Evolutionary conservation across 2,329 filamentous ascomycete species (phyloP).

Genomic region (Colletotrichum sidae): DNA sequence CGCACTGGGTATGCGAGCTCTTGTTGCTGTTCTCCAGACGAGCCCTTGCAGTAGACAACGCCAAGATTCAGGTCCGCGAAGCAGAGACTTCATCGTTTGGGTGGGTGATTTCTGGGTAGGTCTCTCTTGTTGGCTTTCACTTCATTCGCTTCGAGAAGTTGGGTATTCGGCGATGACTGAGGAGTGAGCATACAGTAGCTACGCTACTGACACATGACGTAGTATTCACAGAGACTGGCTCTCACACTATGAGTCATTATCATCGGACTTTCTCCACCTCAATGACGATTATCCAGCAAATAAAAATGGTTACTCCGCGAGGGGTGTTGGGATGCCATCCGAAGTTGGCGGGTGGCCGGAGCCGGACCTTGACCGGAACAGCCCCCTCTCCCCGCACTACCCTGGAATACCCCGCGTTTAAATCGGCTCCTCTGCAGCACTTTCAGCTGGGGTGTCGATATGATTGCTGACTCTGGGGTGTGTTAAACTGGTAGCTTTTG

Average conservation of each 20-base stretch:
- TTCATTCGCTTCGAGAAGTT: not conserved
- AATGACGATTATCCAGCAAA: not conserved
- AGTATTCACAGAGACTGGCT: constrained; percentile 23
- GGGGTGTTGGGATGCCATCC: not conserved
- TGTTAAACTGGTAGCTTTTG: not conserved
- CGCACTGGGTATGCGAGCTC: not conserved
- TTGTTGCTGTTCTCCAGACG: not conserved
- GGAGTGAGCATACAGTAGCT: too few relatives aligned
- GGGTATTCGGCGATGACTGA: not conserved
- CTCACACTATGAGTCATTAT: constrained; percentile 31
- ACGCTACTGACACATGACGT: constrained; percentile 21
- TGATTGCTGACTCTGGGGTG: not conserved
- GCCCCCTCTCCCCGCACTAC: constrained; percentile 22
- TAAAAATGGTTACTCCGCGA: not conserved
- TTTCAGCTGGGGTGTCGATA: not conserved
- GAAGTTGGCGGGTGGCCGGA: not conserved
- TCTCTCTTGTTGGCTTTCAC: not conserved
- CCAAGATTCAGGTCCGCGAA: not conserved
- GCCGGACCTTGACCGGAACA: not conserved
- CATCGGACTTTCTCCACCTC: not conserved
- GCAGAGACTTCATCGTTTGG: constrained; percentile 1
- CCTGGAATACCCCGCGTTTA: constrained; percentile 26
- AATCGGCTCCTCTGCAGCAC: not conserved
- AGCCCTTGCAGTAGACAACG: not conserved
- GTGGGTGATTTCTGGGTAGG: not conserved